phyloP scores from a whole-genome alignment of 805 yeast genomes.

The Maudiozyma saulgeensis region DNA sequence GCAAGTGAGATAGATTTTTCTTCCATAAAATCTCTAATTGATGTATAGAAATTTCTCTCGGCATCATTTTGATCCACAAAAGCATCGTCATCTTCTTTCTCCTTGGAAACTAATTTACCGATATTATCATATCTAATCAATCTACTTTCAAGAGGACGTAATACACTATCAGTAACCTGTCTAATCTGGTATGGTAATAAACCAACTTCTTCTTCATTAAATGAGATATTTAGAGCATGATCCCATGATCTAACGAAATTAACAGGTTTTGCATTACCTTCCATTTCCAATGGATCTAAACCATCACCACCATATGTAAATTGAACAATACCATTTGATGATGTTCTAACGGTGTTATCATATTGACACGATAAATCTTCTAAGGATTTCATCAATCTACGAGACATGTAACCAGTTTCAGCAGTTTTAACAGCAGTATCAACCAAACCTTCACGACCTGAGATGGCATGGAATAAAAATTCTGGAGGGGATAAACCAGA shows the following conservation, averaged over 20 bases:
- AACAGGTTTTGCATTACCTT: slow-evolving; percentile 95
- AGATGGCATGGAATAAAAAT: slow-evolving; percentile 94
- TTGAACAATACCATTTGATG: slow-evolving; percentile 93
- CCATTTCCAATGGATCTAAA: slow-evolving; percentile 96
- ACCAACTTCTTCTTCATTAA: slow-evolving; percentile 42
- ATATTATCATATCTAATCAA: slow-evolving; percentile 64
- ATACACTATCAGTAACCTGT: slow-evolving; percentile 42
- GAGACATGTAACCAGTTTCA: slow-evolving; percentile 97
- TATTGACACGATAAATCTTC: slow-evolving; percentile 92
- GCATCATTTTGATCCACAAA: slow-evolving; percentile 80
- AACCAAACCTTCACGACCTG: slow-evolving; percentile 98
- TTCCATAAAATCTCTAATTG: slow-evolving; percentile 55
- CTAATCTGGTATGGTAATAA: slow-evolving; percentile 63
- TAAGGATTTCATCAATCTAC: slow-evolving; percentile 93
- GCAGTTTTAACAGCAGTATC: slow-evolving; percentile 99
- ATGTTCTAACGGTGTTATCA: slow-evolving; percentile 90
- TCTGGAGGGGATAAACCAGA: slow-evolving; percentile 95
- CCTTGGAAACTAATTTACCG: slow-evolving; percentile 43
- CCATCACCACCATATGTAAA: slow-evolving; percentile 98
- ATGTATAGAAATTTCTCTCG: slow-evolving; percentile 72
- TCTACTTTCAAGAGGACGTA: slow-evolving; percentile 51
- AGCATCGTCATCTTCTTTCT: slow-evolving; percentile 43
- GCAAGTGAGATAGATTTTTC: slow-evolving; percentile 52
- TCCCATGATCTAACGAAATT: slow-evolving; percentile 92
- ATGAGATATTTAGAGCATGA: slow-evolving; percentile 72